Evolutionary conservation across 352 stramenopile genomes (phyloP), one percentile per base, ranked within the genome.

Genomic region (Pythium chondricola): DNA sequence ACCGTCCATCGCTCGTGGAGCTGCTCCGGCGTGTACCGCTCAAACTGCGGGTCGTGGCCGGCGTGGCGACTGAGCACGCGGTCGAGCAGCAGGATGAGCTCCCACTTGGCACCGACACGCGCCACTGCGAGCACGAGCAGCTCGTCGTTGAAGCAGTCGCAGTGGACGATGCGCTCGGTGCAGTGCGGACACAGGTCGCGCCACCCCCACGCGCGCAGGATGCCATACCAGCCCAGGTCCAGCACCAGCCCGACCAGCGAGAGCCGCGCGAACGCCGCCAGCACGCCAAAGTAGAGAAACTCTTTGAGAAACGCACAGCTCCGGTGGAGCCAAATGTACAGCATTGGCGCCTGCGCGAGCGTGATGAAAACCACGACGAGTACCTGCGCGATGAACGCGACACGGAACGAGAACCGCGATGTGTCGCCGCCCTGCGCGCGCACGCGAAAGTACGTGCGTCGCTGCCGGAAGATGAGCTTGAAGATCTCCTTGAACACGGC

Each of bases 401-500:
- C 37, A 1, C 74, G 67, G 45, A 83, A 83, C 1, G 71, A 83
- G 43, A 86, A 86, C 0, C 56, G 47, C 1, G 43, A 62, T 0
- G 75, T 65, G 36, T 83, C 55, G 0, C 65, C 67, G n/a, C 71
- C 71, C 0, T 42, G 26, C 0, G 69, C 67, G 25, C 76, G 73
- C 14, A 77, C 49, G 5, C 74, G 67, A n/a, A 73, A 86, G 43
- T 71, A 86, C 51, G 80, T 83, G 58, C 74, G 74, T 8, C 74
- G 62, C 41, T 86, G 74, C 14, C 74, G 64, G 47, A 86, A 86
- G 43, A 86, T 83, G 26, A 86, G 58, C 55, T 86, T 86, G 55
- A 84, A 86, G 24, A 86, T 63, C 57, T 86, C 74, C 38, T 86
- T 86, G 46, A 86, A 86, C 16, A 83, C 46, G 39, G 74, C 74